Conservation (phyloP, 495 filamentous ascomycete species). For the Tuber calosporum region DNA sequence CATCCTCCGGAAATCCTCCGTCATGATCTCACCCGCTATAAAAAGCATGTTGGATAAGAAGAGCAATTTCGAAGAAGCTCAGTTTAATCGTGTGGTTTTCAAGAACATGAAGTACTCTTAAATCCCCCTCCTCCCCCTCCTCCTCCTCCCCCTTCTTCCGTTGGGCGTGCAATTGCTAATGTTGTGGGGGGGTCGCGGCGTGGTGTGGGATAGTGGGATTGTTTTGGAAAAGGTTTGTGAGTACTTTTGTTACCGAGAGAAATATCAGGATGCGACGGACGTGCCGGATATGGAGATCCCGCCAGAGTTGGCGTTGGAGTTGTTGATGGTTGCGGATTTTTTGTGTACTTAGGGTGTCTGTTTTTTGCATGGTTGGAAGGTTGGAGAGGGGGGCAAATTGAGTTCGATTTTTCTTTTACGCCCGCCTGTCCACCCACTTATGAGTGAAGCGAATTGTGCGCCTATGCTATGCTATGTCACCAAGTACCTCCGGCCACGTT, state of each 20-base stretch:
- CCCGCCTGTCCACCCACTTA: neutral
- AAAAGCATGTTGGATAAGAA: conserved; percentile 74
- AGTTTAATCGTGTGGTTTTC: conserved; percentile 41
- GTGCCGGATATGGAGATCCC: conserved; percentile 88
- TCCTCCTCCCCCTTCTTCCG: neutral
- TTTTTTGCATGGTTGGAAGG: neutral
- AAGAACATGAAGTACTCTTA: conserved; percentile 37
- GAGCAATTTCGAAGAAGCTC: conserved; percentile 50
- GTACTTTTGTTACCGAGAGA: conserved; percentile 85
- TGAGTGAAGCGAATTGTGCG: conserved; percentile 5
- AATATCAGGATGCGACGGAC: conserved; percentile 61
- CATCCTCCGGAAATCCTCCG: conserved; percentile 68
- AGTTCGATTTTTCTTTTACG: neutral
- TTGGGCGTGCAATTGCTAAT: conserved; percentile 5
- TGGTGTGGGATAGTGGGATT: conserved; percentile 60
- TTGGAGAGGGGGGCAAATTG: neutral
- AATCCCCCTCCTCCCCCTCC: neutral
- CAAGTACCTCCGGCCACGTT: neutral
- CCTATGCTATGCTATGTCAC: neutral
- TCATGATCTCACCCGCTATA: conserved; percentile 68
- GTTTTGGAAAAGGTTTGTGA: conserved; percentile 86
- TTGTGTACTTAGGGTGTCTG: conserved; percentile 28
- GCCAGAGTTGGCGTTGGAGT: conserved; percentile 65
- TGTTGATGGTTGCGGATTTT: conserved; percentile 75
- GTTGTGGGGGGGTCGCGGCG: neutral